Percentiles rank a stretch among this genome's conserved stretches.
Conservation (phyloP, 208 protist species). For the Vickermania spadyakhi region DNA sequence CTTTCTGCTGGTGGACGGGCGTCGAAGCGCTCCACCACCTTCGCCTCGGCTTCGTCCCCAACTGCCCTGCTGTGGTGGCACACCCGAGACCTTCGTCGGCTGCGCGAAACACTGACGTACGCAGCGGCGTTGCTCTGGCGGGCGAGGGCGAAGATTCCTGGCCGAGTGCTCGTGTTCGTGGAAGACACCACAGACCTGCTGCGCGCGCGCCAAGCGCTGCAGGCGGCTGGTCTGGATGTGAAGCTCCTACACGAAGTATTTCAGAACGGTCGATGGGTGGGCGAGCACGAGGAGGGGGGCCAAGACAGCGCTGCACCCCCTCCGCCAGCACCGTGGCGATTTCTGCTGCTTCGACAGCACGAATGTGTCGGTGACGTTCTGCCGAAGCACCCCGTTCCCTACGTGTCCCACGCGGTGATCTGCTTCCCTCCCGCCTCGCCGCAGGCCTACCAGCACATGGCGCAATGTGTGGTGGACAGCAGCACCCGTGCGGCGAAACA, state of each 20-base stretch:
- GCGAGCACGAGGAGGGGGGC: not conserved
- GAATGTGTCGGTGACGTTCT: slow-evolving; percentile 43
- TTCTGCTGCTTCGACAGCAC: slow-evolving; percentile 61
- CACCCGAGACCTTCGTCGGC: not conserved
- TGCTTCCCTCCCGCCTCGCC: slow-evolving; percentile 60
- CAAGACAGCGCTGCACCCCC: not conserved
- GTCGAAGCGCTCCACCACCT: not conserved
- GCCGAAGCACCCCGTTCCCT: slow-evolving; percentile 32
- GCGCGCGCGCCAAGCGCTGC: slow-evolving; percentile 35
- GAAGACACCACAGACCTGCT: slow-evolving; percentile 45
- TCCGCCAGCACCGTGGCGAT: slow-evolving; percentile 57
- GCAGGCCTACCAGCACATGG: slow-evolving; percentile 73
- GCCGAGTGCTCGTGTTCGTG: slow-evolving; percentile 60
- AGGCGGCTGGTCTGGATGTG: slow-evolving; percentile 51
- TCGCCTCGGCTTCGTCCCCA: not conserved
- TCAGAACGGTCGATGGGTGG: not conserved
- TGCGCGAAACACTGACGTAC: slow-evolving; percentile 10
- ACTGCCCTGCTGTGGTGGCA: not conserved
- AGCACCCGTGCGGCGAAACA: slow-evolving; percentile 46
- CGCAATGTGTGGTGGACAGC: not conserved
- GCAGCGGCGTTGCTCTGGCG: slow-evolving; percentile 45
- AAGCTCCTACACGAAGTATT: slow-evolving; percentile 78
- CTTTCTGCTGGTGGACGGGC: too few relatives aligned
- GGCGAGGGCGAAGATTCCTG: slow-evolving; percentile 55
- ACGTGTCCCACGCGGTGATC: slow-evolving; percentile 80